phyloP scores from a whole-genome alignment of 441 rosid species.

The Corymbia calophylla region DNA sequence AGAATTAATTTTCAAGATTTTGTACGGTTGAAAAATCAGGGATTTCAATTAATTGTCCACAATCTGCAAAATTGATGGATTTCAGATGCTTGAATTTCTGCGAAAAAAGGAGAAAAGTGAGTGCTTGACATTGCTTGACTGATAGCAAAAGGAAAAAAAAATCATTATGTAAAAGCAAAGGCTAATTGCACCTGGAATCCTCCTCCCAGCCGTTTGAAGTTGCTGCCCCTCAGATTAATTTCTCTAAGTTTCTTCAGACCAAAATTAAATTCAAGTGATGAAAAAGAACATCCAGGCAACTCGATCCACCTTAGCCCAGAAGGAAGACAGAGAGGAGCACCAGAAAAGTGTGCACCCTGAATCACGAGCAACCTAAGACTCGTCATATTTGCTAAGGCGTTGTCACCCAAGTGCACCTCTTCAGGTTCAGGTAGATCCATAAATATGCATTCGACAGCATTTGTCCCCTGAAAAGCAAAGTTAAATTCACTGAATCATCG shows the following conservation, averaged over 20 bases:
- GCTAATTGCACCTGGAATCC: neutral
- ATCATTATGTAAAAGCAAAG: neutral
- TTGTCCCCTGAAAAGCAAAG: neutral
- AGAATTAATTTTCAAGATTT: neutral
- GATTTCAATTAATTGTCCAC: neutral
- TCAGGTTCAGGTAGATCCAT: neutral
- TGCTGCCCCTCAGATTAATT: neutral
- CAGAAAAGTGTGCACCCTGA: neutral
- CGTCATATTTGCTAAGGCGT: neutral
- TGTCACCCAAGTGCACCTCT: neutral
- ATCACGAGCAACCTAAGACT: neutral
- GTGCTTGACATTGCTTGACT: neutral
- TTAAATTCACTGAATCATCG: neutral
- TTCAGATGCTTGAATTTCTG: neutral
- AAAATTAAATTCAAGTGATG: neutral
- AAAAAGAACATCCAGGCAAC: neutral
- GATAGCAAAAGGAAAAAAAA: neutral
- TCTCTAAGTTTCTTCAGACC: neutral
- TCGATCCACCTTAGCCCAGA: neutral
- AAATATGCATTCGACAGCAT: neutral
- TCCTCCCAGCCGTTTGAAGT: neutral
- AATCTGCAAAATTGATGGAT: neutral
- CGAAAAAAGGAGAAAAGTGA: neutral
- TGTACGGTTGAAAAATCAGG: rapidly evolving
- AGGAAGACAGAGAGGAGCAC: neutral